phyloP scores from a whole-genome alignment of 257 asterid species.

The Primulina tabacum region DNA sequence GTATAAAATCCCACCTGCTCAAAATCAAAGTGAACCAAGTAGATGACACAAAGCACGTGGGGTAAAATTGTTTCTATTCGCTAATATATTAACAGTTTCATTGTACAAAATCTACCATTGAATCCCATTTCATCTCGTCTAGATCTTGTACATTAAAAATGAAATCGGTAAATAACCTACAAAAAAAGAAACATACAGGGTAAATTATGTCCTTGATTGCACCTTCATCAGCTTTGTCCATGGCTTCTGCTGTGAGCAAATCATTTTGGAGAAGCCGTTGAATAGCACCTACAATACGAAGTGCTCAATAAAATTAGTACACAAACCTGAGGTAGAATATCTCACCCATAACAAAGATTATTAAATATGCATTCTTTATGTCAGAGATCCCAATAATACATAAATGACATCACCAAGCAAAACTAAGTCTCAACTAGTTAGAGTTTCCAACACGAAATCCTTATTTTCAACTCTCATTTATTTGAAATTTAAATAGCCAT shows the following conservation, averaged over 20 bases:
- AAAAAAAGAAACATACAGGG: constrained; percentile 55
- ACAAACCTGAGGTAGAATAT: constrained; percentile 9
- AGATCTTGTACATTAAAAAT: constrained; percentile 11
- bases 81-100: not conserved
- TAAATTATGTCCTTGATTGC: constrained; percentile 69
- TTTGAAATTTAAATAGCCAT: not conserved
- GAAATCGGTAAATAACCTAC: not conserved
- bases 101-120: not conserved
- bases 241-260: constrained; percentile 75
- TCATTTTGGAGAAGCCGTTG: constrained; percentile 77
- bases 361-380: not conserved
- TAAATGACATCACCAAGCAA: not conserved
- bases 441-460: not conserved
- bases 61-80: not conserved
- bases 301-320: not conserved
- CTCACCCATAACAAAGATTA: not conserved
- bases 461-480: too few relatives aligned
- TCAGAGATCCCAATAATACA: constrained; percentile 9
- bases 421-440: not conserved
- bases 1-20: constrained; percentile 89
- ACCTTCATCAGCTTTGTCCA: constrained; percentile 63
- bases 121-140: constrained; percentile 15
- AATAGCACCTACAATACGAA: constrained; percentile 69
- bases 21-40: constrained; percentile 18
- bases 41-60: constrained; percentile 7